Percentiles rank a stretch among this genome's conserved stretches.
These are phyloP conservation scores for Sapria himalayana DNA, from an alignment of 345 rosid species.

Conservation along the genomic window DNA sequence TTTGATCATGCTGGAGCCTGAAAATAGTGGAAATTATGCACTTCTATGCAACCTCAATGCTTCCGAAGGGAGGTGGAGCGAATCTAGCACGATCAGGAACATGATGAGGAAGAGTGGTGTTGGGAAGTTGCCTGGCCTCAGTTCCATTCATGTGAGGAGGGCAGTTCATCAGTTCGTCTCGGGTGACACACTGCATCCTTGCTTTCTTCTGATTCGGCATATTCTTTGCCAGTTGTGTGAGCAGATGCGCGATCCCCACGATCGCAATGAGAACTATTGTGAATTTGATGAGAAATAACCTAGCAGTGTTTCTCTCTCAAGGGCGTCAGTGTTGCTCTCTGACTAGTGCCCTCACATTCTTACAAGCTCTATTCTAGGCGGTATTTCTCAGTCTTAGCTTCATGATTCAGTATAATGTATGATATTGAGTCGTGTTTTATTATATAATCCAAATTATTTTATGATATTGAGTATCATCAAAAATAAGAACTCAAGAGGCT, in stretches of 20 bases:
- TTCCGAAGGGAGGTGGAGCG: slow-evolving; percentile 40
- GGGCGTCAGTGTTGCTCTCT: no score
- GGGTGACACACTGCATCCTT: slow-evolving; percentile 28
- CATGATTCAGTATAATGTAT: no score
- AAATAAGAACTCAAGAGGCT: no score
- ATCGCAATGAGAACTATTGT: slow-evolving; percentile 6
- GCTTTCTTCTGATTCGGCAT: slow-evolving; percentile 16
- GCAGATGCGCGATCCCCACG: slow-evolving; percentile 14
- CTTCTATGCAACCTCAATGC: slow-evolving; percentile 41
- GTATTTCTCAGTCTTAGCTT: no score
- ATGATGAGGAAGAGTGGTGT: slow-evolving; percentile 38
- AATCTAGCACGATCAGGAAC: slow-evolving; percentile 34
- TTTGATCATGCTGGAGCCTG: slow-evolving; percentile 39
- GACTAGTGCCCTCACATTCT: no score
- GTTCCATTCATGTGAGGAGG: slow-evolving; percentile 35
- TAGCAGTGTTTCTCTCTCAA: no score
- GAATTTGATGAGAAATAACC: slow-evolving; percentile 6
- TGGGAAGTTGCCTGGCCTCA: slow-evolving; percentile 39
- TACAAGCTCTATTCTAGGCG: no score
- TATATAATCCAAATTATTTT: no score
- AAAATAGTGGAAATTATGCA: slow-evolving; percentile 58
- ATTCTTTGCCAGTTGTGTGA: slow-evolving; percentile 17
- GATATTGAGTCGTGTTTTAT: no score
- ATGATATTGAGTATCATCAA: no score
- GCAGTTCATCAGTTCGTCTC: slow-evolving; percentile 30